These are phyloP conservation scores for Ophiostoma himal-ulmi DNA, from an alignment of 2,329 filamentous ascomycete genomes.

Conservation along the genomic window DNA sequence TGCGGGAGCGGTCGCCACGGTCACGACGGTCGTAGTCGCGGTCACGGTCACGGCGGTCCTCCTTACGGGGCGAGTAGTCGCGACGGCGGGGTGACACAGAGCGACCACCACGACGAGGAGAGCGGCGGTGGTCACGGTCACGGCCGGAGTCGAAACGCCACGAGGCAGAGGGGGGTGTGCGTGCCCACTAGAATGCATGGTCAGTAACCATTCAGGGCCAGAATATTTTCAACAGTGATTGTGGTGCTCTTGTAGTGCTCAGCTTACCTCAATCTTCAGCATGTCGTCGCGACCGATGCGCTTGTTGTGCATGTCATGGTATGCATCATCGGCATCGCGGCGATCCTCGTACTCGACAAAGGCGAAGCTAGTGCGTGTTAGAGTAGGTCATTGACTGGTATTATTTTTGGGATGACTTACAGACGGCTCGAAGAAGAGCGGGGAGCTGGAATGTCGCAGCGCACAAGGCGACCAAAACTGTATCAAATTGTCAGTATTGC, in stretches of 20 bases:
- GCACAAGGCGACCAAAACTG: conserved; percentile 94
- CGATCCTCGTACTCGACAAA: conserved; percentile 99
- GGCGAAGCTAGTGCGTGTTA: conserved; percentile 60
- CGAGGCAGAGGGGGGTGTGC: conserved; percentile 92
- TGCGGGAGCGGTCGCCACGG: conserved; percentile 64
- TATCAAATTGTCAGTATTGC: conserved; percentile 43
- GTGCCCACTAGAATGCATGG: conserved; percentile 70
- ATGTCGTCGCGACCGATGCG: conserved; percentile 92
- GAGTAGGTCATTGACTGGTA: background rate
- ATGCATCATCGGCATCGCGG: conserved; percentile 96
- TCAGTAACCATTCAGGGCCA: background rate
- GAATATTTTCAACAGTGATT: background rate
- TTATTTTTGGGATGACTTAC: conserved; percentile 55
- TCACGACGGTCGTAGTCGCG: conserved; percentile 68
- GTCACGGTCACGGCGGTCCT: conserved; percentile 55
- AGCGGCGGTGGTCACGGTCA: conserved; percentile 63
- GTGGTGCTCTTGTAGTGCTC: background rate
- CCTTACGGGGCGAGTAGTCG: conserved; percentile 82
- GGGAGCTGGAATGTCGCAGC: conserved; percentile 95
- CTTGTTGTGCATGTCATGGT: conserved; percentile 99
- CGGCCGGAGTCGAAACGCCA: conserved; percentile 96
- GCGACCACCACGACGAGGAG: conserved; percentile 59
- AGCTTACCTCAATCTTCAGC: conserved; percentile 87
- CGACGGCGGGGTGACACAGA: conserved; percentile 74
- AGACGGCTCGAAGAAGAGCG: conserved; percentile 89